Evolutionary conservation across 169 alveolate species (phyloP).

Genomic region (Babesia sp.): DNA sequence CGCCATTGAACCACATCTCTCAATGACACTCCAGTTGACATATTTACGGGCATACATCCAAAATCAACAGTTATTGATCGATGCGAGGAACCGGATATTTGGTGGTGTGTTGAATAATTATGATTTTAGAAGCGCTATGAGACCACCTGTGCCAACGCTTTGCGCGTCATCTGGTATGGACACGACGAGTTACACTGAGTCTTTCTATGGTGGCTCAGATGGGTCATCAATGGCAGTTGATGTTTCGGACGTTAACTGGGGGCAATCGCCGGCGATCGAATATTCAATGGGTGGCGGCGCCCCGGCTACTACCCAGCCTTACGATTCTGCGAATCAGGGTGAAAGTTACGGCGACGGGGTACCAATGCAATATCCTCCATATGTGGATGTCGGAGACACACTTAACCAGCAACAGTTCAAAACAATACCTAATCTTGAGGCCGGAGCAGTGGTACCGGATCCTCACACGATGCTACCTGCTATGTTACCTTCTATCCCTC

Average conservation of each 20-base stretch:
- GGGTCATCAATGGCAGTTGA: background rate
- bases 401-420: background rate
- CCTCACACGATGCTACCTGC: background rate
- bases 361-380: background rate
- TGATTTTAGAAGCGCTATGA: constrained; percentile 20
- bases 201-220: background rate
- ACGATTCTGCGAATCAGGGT: too few relatives aligned
- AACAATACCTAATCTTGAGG: too few relatives aligned
- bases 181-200: background rate
- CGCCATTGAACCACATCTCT: constrained; percentile 53
- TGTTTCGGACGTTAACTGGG: background rate
- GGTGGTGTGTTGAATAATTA: background rate
- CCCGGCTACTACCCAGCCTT: background rate
- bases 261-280: constrained; percentile 9
- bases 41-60: constrained; percentile 62
- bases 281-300: background rate
- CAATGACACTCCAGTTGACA: constrained; percentile 55
- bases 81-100: constrained; percentile 22
- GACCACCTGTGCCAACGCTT: background rate
- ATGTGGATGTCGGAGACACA: background rate
- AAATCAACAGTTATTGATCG: constrained; percentile 63
- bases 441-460: background rate
- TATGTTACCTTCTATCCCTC: background rate
- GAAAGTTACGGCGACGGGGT: background rate
- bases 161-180: constrained; percentile 9